These are phyloP conservation scores for Flammula alnicola DNA, from an alignment of 1,284 basidiomycete genomes.

Conservation along the genomic window DNA sequence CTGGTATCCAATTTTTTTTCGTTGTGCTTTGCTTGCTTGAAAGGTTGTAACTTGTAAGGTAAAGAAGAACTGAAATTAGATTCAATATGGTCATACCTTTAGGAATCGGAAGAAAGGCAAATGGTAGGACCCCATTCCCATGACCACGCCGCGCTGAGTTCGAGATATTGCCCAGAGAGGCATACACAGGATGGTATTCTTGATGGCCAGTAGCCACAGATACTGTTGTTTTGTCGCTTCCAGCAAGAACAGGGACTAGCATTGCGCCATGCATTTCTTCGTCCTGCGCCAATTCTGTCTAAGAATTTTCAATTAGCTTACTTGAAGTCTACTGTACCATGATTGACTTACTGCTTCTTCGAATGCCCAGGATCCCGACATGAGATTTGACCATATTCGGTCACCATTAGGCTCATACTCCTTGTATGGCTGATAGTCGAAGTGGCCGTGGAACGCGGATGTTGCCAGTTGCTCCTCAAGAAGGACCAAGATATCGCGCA, in stretches of 20 bases:
- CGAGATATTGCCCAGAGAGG: slow-evolving; percentile 29
- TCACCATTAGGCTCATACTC: slow-evolving; percentile 10
- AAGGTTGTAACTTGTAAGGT: too few species aligned
- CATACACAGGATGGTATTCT: slow-evolving; percentile 39
- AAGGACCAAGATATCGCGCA: slow-evolving; percentile 20
- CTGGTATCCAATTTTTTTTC: slow-evolving; percentile 24
- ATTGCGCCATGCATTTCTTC: slow-evolving; percentile 35
- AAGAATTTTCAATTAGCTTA: slow-evolving; percentile 8
- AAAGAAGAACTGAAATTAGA: too few species aligned
- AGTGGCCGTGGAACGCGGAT: slow-evolving; percentile 13
- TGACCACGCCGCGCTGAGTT: slow-evolving; percentile 33
- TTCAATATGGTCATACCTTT: too few species aligned
- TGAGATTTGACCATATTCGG: slow-evolving; percentile 31
- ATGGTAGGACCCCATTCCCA: slow-evolving; percentile 28
- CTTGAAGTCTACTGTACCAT: background rate
- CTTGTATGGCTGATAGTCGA: slow-evolving; percentile 11
- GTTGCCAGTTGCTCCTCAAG: slow-evolving; percentile 22
- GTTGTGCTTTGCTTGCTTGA: slow-evolving; percentile 24
- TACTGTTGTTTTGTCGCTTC: slow-evolving; percentile 42
- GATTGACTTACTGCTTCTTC: slow-evolving; percentile 29
- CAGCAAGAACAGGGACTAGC: slow-evolving; percentile 33
- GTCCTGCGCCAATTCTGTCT: slow-evolving; percentile 26
- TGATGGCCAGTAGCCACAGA: slow-evolving; percentile 39
- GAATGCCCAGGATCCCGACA: slow-evolving; percentile 37
- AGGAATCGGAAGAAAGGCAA: slow-evolving; percentile 37